Percentiles rank a stretch among this genome's conserved stretches.
Evolutionary conservation across 1,284 basidiomycete species (phyloP).

Genomic region (Phellinidium pouzarii): DNA sequence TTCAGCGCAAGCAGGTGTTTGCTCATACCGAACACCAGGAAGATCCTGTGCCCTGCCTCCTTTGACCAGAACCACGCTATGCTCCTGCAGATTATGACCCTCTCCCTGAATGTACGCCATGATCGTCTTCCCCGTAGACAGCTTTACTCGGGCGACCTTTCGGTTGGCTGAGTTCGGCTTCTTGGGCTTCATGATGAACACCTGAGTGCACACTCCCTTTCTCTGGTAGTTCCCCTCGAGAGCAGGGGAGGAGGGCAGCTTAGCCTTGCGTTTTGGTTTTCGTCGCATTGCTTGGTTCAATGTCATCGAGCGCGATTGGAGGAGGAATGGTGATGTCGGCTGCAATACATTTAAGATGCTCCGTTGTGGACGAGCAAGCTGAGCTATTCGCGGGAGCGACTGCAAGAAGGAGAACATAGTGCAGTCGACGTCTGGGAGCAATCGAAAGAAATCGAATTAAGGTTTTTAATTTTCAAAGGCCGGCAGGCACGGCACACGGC

Average conservation of each 20-base stretch:
- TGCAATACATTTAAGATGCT: conserved; percentile 22
- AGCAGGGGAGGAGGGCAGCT: conserved; percentile 66
- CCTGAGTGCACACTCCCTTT: conserved; percentile 84
- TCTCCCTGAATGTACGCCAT: conserved; percentile 97
- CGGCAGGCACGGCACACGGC: background rate
- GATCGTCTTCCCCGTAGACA: conserved; percentile 84
- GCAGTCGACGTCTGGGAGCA: conserved; percentile 5
- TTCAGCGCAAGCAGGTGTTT: background rate
- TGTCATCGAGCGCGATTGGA: conserved; percentile 49
- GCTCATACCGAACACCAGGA: conserved; percentile 88
- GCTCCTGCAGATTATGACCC: conserved; percentile 97
- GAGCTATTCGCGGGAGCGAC: conserved; percentile 25
- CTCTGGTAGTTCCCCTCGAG: conserved; percentile 75
- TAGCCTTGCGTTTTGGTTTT: conserved; percentile 41
- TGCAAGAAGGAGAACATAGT: conserved; percentile 42
- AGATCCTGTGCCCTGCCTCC: conserved; percentile 97
- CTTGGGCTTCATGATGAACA: conserved; percentile 87
- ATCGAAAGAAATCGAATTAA: background rate
- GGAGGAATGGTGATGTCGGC: conserved; percentile 18
- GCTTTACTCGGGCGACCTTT: conserved; percentile 92
- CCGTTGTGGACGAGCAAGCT: conserved; percentile 22
- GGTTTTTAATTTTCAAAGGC: background rate
- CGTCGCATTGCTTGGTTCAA: conserved; percentile 78
- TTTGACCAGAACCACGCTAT: conserved; percentile 89
- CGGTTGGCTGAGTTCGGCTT: conserved; percentile 99